Conservation (phyloP, 176 grass and related monocot species). For the Ensete glaucum region DNA sequence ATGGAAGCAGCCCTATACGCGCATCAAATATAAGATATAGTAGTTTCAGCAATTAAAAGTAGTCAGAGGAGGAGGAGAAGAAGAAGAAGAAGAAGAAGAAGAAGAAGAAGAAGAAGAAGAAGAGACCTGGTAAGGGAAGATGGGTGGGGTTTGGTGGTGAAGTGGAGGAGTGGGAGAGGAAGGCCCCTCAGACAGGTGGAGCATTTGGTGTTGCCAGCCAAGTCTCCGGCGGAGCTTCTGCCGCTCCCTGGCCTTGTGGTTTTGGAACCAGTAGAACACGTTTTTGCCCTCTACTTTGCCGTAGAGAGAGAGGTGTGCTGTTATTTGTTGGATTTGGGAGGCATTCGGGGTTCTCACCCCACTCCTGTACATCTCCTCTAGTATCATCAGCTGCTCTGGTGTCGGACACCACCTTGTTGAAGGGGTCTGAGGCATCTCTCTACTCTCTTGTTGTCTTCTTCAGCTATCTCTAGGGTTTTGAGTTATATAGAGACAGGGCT, state of each 20-base stretch:
- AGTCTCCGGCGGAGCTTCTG: background rate
- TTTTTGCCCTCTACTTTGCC: slow-evolving; percentile 74
- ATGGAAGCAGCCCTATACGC: slow-evolving; percentile 26
- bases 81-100: background rate
- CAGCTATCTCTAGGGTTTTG: background rate
- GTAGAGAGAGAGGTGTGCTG: background rate
- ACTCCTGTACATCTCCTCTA: background rate
- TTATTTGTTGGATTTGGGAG: background rate
- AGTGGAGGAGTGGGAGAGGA: background rate
- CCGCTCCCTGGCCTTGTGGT: slow-evolving; percentile 57
- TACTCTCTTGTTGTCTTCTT: background rate
- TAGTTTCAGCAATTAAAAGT: no score
- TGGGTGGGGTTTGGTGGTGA: background rate
- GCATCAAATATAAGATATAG: no score
- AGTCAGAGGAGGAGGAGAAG: no score
- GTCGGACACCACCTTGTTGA: slow-evolving; percentile 82
- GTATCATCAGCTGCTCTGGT: slow-evolving; percentile 39
- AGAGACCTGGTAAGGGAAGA: slow-evolving; percentile 1
- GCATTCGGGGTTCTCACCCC: background rate
- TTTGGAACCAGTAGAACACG: slow-evolving; percentile 96
- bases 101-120: background rate
- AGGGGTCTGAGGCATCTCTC: slow-evolving; percentile 76
- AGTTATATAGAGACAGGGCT: slow-evolving; percentile 31
- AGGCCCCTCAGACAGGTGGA: background rate
- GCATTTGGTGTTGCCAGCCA: background rate